Evolutionary conservation across 108 stramenopile species (phyloP).

Genomic region (Cyclotella distinguenda): DNA sequence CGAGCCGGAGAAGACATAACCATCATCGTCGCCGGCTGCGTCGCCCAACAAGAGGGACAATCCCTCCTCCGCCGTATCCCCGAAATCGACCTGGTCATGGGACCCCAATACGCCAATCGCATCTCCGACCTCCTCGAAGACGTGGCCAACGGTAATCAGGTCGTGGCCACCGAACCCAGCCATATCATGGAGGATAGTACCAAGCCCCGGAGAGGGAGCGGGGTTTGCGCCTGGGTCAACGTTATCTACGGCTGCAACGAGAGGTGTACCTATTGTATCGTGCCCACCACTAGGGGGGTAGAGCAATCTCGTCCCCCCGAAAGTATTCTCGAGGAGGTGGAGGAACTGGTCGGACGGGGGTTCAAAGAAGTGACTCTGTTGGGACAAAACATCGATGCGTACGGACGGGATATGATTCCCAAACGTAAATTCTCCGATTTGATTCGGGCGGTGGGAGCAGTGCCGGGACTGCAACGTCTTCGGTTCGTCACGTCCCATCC

Average conservation of each 20-base stretch:
- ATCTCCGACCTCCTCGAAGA: conserved; percentile 92
- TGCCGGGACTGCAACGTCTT: conserved; percentile 82
- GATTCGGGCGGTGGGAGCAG: conserved; percentile 71
- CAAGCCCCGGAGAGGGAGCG: conserved; percentile 81
- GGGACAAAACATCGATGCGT: conserved; percentile 98
- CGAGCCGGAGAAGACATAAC: conserved; percentile 71
- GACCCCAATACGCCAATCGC: conserved; percentile 96
- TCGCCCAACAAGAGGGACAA: conserved; percentile 90
- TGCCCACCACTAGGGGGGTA: conserved; percentile 93
- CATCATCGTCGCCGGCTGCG: conserved; percentile 88
- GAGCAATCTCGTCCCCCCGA: conserved; percentile 93
- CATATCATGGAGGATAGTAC: conserved; percentile 96
- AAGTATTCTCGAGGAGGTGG: conserved; percentile 86
- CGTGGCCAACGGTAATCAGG: conserved; percentile 90
- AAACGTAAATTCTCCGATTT: conserved; percentile 93
- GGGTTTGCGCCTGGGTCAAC: conserved; percentile 93
- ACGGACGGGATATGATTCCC: conserved; percentile 93
- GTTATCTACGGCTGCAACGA: conserved; percentile 98
- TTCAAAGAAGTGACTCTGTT: conserved; percentile 94
- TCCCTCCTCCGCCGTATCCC: conserved; percentile 73
- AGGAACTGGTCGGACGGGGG: conserved; percentile 81
- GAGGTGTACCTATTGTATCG: conserved; percentile 96
- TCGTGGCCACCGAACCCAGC: conserved; percentile 92
- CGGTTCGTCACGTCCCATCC: conserved; percentile 98
- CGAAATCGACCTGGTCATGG: conserved; percentile 88